Percentiles rank a stretch among this genome's conserved stretches.
Conservation (phyloP, 495 filamentous ascomycete species). For the Coniosporium apollinis region DNA sequence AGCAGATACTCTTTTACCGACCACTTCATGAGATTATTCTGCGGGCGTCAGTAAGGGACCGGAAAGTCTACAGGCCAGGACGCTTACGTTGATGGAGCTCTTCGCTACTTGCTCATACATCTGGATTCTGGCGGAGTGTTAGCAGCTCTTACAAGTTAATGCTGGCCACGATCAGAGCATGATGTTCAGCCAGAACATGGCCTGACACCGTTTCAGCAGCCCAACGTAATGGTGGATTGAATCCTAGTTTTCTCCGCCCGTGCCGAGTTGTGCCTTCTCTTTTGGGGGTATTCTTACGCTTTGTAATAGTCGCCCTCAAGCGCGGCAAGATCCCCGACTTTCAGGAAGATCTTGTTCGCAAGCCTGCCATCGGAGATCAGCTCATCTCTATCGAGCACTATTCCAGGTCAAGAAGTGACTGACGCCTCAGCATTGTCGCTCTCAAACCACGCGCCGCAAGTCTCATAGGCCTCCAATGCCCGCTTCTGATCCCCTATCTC, state of each 20-base stretch:
- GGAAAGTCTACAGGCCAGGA: conserved; percentile 40
- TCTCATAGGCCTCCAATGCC: conserved; percentile 63
- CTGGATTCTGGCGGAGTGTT: too few species aligned
- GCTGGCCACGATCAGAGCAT: background rate
- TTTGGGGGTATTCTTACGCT: too few species aligned
- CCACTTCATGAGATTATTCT: conserved; percentile 74
- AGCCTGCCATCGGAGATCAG: conserved; percentile 31
- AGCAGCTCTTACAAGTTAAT: background rate
- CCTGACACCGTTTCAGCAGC: too few species aligned
- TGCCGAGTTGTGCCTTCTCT: too few species aligned
- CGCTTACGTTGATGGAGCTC: conserved; percentile 44
- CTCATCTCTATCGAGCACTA: too few species aligned
- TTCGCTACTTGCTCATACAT: conserved; percentile 67
- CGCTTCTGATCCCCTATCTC: conserved; percentile 60
- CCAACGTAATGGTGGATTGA: background rate
- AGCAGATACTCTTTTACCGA: conserved; percentile 86
- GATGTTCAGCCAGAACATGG: too few species aligned
- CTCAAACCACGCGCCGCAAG: conserved; percentile 75
- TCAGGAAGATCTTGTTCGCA: conserved; percentile 80
- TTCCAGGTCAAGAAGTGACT: conserved; percentile 12
- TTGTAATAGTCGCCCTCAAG: conserved; percentile 65
- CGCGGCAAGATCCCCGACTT: conserved; percentile 73
- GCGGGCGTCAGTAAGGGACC: conserved; percentile 1
- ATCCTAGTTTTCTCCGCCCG: background rate
- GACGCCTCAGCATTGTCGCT: conserved; percentile 74